Evolutionary conservation across 2,329 filamentous ascomycete species (phyloP).

Genomic region (Neofusicoccum parvum): DNA sequence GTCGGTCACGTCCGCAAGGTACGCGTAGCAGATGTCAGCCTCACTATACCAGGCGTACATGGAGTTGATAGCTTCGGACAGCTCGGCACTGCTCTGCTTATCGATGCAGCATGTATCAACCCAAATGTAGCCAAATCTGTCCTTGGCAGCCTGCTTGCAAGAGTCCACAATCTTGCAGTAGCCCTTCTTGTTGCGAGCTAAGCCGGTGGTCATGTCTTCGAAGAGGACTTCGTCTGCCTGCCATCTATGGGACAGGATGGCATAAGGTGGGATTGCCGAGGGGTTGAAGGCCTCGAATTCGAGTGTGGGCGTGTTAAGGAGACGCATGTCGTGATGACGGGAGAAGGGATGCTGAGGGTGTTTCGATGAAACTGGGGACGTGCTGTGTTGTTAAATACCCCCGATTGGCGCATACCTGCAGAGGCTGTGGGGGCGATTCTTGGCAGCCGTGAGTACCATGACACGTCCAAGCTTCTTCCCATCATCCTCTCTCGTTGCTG

Average conservation of each 20-base stretch:
- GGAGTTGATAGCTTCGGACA: conserved; percentile 26
- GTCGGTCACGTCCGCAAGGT: conserved; percentile 23
- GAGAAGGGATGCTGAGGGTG: too few relatives aligned
- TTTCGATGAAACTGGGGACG: too few relatives aligned
- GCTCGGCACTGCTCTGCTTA: conserved; percentile 25
- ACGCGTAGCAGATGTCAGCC: conserved; percentile 23
- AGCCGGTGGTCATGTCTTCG: neutral
- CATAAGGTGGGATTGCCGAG: neutral
- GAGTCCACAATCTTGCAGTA: conserved; percentile 9
- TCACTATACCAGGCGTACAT: conserved; percentile 28
- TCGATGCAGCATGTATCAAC: conserved; percentile 29
- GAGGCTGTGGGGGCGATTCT: too few relatives aligned
- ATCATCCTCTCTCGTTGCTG: too few relatives aligned
- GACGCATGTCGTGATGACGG: too few relatives aligned
- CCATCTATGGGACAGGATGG: conserved; percentile 22
- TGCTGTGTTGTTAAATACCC: too few relatives aligned
- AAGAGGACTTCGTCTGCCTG: conserved; percentile 10
- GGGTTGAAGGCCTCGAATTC: too few relatives aligned
- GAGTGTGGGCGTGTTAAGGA: too few relatives aligned
- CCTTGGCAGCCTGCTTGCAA: conserved; percentile 17
- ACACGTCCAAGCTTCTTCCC: too few relatives aligned
- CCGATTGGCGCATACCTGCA: too few relatives aligned
- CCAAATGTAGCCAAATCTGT: conserved; percentile 28
- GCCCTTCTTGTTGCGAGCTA: neutral
- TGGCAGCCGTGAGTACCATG: too few relatives aligned